Conservation (phyloP, 2,329 filamentous ascomycete species). For the Trichoderma pleuroti region DNA sequence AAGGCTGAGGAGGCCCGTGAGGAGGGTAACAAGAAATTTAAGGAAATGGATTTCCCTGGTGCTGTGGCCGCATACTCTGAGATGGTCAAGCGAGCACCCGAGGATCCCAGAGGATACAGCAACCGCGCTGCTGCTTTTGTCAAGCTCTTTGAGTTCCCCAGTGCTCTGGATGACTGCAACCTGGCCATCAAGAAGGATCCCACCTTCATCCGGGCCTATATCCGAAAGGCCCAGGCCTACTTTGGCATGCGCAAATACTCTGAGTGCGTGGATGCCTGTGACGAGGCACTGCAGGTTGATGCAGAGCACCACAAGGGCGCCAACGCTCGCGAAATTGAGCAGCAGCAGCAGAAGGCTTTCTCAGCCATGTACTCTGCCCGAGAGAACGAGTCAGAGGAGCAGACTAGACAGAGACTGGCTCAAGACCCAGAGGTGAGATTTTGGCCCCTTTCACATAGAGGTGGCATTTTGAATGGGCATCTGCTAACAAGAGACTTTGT, state of each 20-base stretch:
- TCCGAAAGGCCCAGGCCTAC: constrained; percentile 92
- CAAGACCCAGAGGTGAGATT: constrained; percentile 78
- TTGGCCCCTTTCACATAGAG: background rate
- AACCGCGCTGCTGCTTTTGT: constrained; percentile 96
- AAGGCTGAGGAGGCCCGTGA: constrained; percentile 96
- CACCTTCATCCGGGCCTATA: constrained; percentile 91
- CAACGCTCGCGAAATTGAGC: constrained; percentile 86
- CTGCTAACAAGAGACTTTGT: background rate
- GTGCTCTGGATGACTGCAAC: constrained; percentile 89
- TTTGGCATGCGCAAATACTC: constrained; percentile 98
- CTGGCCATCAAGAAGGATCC: constrained; percentile 85
- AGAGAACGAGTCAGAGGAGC: constrained; percentile 92
- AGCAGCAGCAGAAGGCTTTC: constrained; percentile 90
- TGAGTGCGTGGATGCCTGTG: constrained; percentile 86
- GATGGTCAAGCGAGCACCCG: constrained; percentile 93
- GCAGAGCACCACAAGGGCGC: constrained; percentile 63
- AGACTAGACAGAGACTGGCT: constrained; percentile 88
- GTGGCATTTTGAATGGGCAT: no score
- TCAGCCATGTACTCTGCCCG: constrained; percentile 84
- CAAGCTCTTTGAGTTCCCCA: constrained; percentile 94
- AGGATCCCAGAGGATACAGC: constrained; percentile 91
- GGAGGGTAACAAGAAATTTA: constrained; percentile 94
- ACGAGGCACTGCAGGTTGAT: constrained; percentile 75
- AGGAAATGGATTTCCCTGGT: constrained; percentile 90
- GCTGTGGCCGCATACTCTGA: constrained; percentile 92